A percentile compares a stretch with the other conserved stretches of the same genome.
Conservation (phyloP, 768 basidiomycete genomes). For the Cyclocybe cylindracea region DNA sequence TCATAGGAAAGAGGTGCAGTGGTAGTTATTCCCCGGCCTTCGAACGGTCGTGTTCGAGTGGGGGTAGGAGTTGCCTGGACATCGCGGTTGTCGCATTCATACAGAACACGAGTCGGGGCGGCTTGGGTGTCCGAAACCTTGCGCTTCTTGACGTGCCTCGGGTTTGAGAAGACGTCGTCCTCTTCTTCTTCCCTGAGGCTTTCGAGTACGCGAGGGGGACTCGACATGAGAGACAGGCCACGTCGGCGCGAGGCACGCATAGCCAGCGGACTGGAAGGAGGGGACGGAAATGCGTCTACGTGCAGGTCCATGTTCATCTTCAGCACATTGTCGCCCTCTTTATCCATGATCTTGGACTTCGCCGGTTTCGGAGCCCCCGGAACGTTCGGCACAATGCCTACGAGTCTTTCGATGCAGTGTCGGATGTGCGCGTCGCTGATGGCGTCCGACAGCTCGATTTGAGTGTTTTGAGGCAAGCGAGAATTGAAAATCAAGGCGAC, state of each 20-base stretch:
- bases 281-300: slow-evolving; percentile 21
- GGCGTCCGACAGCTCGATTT: slow-evolving; percentile 40
- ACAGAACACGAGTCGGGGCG: slow-evolving; percentile 8
- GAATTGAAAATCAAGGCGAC: slow-evolving; percentile 59
- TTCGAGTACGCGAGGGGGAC: slow-evolving; percentile 21
- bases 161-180: slow-evolving; percentile 12
- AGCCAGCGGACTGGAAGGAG: slow-evolving; percentile 39
- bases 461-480: slow-evolving; percentile 51
- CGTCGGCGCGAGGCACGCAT: slow-evolving; percentile 23
- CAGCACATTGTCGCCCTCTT: not conserved
- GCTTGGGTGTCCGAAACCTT: slow-evolving; percentile 11
- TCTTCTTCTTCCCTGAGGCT: slow-evolving; percentile 26
- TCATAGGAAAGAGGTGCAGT: no score
- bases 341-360: slow-evolving; percentile 13
- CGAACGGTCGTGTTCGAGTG: no score
- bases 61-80: not conserved
- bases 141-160: slow-evolving; percentile 22
- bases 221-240: slow-evolving; percentile 22
- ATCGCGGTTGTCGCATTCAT: not conserved
- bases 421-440: slow-evolving; percentile 45
- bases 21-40: no score
- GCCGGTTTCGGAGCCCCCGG: slow-evolving; percentile 39
- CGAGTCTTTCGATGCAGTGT: slow-evolving; percentile 56
- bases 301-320: slow-evolving; percentile 4
- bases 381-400: slow-evolving; percentile 49